These are phyloP conservation scores for Curvularia lunata DNA, from an alignment of 2,329 filamentous ascomycete species.

Conservation along the genomic window DNA sequence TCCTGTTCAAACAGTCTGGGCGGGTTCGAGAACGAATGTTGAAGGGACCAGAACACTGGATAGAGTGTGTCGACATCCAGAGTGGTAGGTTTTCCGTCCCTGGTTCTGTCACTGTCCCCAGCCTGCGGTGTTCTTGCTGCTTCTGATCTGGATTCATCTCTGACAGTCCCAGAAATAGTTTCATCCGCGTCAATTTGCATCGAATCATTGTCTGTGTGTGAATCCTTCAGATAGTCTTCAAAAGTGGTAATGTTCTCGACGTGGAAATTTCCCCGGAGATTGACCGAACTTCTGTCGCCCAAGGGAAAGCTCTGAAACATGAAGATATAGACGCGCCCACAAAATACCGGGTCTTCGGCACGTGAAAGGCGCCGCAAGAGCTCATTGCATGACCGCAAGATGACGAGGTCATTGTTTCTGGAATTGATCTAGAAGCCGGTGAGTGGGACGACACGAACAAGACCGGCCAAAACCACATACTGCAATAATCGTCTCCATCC, in stretches of 20 bases:
- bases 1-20: constrained; percentile 76
- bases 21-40: constrained; percentile 90
- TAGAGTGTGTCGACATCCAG: constrained; percentile 78
- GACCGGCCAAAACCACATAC: constrained; percentile 52
- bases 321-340: constrained; percentile 96
- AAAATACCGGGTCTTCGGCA: constrained; percentile 96
- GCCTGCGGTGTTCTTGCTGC: constrained; percentile 41
- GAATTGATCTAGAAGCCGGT: constrained; percentile 40
- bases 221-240: constrained; percentile 62
- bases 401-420: constrained; percentile 79
- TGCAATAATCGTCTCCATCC: constrained; percentile 84
- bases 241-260: constrained; percentile 91
- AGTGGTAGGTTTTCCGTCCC: constrained; percentile 55
- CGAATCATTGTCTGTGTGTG: constrained; percentile 53
- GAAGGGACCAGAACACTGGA: constrained; percentile 90
- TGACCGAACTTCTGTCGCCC: constrained; percentile 96
- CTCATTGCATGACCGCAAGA: constrained; percentile 94
- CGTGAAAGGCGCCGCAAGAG: constrained; percentile 90
- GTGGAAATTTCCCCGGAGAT: constrained; percentile 93
- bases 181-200: constrained; percentile 71
- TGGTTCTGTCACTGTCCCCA: constrained; percentile 54
- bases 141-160: constrained; percentile 48
- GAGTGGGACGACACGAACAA: constrained; percentile 25
- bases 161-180: constrained; percentile 27
- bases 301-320: constrained; percentile 97